Conservation (phyloP, 2,329 filamentous ascomycete species). For the Ampelomyces quisqualis region DNA sequence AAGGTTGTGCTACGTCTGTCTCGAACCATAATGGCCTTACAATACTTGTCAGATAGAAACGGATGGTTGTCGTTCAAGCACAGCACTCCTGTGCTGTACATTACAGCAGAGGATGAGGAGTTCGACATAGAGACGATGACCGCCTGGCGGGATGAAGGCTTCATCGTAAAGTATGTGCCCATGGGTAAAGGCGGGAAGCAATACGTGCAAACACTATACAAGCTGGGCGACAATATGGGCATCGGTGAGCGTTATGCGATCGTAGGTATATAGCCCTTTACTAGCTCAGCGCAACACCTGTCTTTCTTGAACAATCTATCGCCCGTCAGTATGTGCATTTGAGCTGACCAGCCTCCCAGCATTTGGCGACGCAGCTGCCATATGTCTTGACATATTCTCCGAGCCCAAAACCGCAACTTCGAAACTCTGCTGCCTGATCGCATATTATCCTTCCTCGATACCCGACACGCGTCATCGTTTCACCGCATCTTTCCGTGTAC, state of each 20-base stretch:
- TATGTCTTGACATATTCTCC: slow-evolving; percentile 59
- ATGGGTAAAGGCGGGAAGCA: slow-evolving; percentile 52
- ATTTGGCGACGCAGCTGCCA: slow-evolving; percentile 62
- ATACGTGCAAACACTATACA: slow-evolving; percentile 51
- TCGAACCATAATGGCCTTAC: slow-evolving; percentile 32
- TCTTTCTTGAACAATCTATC: not conserved
- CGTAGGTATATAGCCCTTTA: slow-evolving; percentile 52
- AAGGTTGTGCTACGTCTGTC: not conserved
- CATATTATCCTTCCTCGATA: slow-evolving; percentile 63
- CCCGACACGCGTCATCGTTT: slow-evolving; percentile 53
- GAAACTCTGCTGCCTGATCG: slow-evolving; percentile 60
- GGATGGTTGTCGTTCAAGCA: slow-evolving; percentile 45
- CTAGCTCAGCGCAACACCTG: slow-evolving; percentile 4
- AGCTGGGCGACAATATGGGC: slow-evolving; percentile 55
- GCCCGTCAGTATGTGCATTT: no score
- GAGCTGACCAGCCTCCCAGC: slow-evolving; percentile 46
- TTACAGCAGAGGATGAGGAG: slow-evolving; percentile 55
- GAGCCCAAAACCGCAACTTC: slow-evolving; percentile 53
- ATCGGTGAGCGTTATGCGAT: slow-evolving; percentile 64
- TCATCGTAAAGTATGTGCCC: slow-evolving; percentile 59
- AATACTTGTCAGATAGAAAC: slow-evolving; percentile 41
- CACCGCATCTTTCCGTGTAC: slow-evolving; percentile 49
- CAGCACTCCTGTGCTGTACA: slow-evolving; percentile 50
- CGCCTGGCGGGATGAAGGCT: slow-evolving; percentile 62
- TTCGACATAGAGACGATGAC: slow-evolving; percentile 58